phyloP scores from a whole-genome alignment of 228 moss, liverwort and hornwort genomes.

The Sphagnum fallax region DNA sequence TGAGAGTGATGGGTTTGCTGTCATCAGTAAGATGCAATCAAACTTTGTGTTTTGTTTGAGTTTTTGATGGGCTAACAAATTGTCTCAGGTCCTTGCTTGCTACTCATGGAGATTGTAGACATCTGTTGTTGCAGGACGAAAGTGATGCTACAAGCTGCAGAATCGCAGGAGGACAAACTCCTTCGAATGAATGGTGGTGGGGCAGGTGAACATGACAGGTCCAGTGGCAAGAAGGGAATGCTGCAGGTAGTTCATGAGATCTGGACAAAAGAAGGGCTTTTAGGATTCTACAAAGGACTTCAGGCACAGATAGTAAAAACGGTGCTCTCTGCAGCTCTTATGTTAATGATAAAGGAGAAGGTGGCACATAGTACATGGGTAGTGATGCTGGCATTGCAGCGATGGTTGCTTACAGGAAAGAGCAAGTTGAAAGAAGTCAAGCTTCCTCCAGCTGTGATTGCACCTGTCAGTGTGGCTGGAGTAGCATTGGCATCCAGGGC shows the following conservation, averaged over 20 bases:
- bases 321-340: slow-evolving; percentile 60
- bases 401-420: slow-evolving; percentile 36
- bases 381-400: slow-evolving; percentile 37
- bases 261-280: slow-evolving; percentile 50
- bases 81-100: too few relatives aligned
- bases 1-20: too few relatives aligned
- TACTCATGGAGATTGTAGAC: too few relatives aligned
- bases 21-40: too few relatives aligned
- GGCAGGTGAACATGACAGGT: slow-evolving; percentile 2
- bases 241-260: slow-evolving; percentile 44
- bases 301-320: slow-evolving; percentile 72
- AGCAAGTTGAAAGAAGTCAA: slow-evolving; percentile 26
- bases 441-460: slow-evolving; percentile 20
- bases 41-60: too few relatives aligned
- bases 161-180: slow-evolving; percentile 26
- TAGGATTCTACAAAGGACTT: slow-evolving; percentile 66
- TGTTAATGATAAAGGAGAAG: slow-evolving; percentile 83
- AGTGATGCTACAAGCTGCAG: slow-evolving; percentile 64
- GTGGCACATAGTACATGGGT: slow-evolving; percentile 47
- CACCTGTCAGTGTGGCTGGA: slow-evolving; percentile 13
- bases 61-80: too few relatives aligned
- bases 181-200: slow-evolving; percentile 12
- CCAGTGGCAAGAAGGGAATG: slow-evolving; percentile 16
- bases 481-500: slow-evolving; percentile 20
- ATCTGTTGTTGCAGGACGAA: slow-evolving; percentile 38